Evolutionary conservation across 768 basidiomycete species (phyloP).

Genomic region (Fibroporia radiculosa): DNA sequence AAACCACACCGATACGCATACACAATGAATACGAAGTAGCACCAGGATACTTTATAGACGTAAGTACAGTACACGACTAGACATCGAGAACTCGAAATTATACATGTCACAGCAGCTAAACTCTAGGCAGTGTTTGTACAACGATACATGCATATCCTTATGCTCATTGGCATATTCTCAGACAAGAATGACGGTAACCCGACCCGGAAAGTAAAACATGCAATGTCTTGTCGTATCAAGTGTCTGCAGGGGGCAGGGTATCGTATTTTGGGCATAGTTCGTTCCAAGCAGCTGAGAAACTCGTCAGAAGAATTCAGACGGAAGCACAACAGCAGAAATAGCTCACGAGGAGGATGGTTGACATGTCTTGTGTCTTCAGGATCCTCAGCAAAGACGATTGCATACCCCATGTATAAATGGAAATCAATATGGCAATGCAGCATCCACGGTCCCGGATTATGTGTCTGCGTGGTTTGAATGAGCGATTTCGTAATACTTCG

Average conservation of each 20-base stretch:
- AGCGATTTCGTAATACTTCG: not conserved
- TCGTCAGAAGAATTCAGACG: not conserved
- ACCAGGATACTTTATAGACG: too few species aligned
- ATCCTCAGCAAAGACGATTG: constrained; percentile 35
- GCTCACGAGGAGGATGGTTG: constrained; percentile 12
- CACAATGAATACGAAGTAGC: too few species aligned
- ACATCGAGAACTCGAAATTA: too few species aligned
- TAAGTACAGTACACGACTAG: too few species aligned
- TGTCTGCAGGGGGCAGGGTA: not conserved
- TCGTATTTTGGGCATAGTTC: constrained; percentile 12
- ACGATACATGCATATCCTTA: too few species aligned
- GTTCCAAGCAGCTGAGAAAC: constrained; percentile 8
- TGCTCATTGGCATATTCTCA: too few species aligned
- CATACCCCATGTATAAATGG: constrained; percentile 52
- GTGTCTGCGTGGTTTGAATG: constrained; percentile 27
- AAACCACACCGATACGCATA: too few species aligned
- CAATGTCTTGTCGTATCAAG: too few species aligned
- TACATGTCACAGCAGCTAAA: too few species aligned
- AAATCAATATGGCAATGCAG: constrained; percentile 82
- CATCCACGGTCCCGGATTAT: constrained; percentile 89
- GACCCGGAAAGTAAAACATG: too few species aligned
- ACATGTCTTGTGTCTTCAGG: constrained; percentile 10
- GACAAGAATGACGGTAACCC: too few species aligned
- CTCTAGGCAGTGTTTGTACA: too few species aligned
- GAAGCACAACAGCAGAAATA: not conserved